These are phyloP conservation scores for Erodium moschatum DNA, from an alignment of 441 rosid species.

Conservation along the genomic window DNA sequence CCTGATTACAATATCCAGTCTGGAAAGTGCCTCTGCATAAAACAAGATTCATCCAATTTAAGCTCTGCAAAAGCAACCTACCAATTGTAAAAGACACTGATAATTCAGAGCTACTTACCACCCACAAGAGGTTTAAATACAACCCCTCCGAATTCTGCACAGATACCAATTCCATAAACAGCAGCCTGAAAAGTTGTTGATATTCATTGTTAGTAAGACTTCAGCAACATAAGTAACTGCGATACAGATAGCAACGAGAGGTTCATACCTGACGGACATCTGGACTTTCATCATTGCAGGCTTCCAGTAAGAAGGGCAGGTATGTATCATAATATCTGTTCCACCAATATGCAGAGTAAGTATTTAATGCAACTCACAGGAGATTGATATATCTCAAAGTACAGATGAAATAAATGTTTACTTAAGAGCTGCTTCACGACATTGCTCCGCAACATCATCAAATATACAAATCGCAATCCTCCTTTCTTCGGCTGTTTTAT, in stretches of 20 bases:
- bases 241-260: not conserved
- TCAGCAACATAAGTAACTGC: constrained; percentile 1
- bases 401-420: constrained; percentile 28
- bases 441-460: constrained; percentile 98
- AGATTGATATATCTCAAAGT: not conserved
- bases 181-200: constrained; percentile 62
- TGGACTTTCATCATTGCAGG: constrained; percentile 85
- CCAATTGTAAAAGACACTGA: not conserved
- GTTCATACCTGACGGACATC: constrained; percentile 88
- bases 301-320: constrained; percentile 96
- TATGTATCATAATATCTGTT: constrained; percentile 85
- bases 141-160: constrained; percentile 92
- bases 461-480: constrained; percentile 99
- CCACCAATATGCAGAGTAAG: constrained; percentile 4
- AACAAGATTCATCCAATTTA: not conserved
- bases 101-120: constrained; percentile 36
- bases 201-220: constrained; percentile 13
- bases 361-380: not conserved
- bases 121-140: constrained; percentile 90
- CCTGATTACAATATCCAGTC: constrained; percentile 75
- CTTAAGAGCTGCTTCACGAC: constrained; percentile 90
- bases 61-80: not conserved
- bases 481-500: constrained; percentile 96
- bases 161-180: constrained; percentile 96
- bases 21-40: constrained; percentile 87